phyloP scores from a whole-genome alignment of 495 filamentous ascomycete species.

The Pseudomonodictys pantanalensis region DNA sequence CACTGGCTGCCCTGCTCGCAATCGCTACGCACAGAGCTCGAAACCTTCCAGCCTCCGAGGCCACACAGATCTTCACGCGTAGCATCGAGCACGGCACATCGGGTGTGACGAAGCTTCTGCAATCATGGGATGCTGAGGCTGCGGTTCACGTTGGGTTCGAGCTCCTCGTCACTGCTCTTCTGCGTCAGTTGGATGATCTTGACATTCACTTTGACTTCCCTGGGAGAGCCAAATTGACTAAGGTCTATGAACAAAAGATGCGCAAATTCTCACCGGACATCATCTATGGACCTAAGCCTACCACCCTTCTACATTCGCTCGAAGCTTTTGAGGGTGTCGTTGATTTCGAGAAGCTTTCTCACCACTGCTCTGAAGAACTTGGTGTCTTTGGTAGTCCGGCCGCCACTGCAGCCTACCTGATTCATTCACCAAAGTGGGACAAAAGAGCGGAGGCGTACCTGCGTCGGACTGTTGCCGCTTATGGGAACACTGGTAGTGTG shows the following conservation, averaged over 20 bases:
- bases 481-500: neutral
- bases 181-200: conserved; percentile 25
- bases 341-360: conserved; percentile 44
- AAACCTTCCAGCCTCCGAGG: neutral
- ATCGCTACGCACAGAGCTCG: conserved; percentile 23
- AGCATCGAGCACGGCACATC: conserved; percentile 3
- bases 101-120: conserved; percentile 28
- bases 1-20: conserved; percentile 38
- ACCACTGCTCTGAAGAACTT: conserved; percentile 42
- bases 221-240: conserved; percentile 17
- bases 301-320: conserved; percentile 44
- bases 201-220: conserved; percentile 31
- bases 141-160: conserved; percentile 44
- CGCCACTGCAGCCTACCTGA: conserved; percentile 49
- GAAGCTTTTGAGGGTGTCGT: conserved; percentile 47
- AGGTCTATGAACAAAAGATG: conserved; percentile 33
- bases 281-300: conserved; percentile 34
- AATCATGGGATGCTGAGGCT: conserved; percentile 32
- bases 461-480: neutral
- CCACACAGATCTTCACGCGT: neutral
- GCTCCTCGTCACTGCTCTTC: conserved; percentile 38
- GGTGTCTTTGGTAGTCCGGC: conserved; percentile 49
- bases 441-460: conserved; percentile 31
- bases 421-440: conserved; percentile 43
- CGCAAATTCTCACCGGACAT: conserved; percentile 32